Conservation (phyloP, 2,329 filamentous ascomycete genomes). For the Aotearoamyces nothofagi region DNA sequence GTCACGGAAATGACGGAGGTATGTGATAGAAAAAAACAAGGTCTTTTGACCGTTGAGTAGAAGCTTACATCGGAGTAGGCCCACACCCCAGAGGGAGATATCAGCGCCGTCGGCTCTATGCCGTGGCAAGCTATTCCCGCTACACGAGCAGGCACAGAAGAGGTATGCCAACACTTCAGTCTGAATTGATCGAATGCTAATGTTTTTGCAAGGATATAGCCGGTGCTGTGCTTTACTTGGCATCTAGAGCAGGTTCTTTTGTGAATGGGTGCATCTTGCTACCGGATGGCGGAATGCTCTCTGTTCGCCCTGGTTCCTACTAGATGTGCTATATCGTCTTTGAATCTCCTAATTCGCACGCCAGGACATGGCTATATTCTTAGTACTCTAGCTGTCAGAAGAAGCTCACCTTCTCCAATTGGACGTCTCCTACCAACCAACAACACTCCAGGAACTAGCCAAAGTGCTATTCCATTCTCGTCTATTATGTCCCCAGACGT, state of each 20-base stretch:
- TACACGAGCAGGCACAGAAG: background rate
- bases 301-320: conserved; percentile 4
- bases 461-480: too few species aligned
- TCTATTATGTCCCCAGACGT: too few species aligned
- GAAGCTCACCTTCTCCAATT: too few species aligned
- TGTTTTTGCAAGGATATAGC: conserved; percentile 76
- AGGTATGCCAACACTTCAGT: conserved; percentile 2
- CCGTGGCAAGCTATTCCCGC: too few species aligned
- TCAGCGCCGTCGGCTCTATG: too few species aligned
- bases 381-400: too few species aligned
- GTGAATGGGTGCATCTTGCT: conserved; percentile 37
- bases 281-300: conserved; percentile 4
- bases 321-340: too few species aligned
- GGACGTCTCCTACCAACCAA: too few species aligned
- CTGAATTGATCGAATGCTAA: conserved; percentile 2
- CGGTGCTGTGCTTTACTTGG: conserved; percentile 55
- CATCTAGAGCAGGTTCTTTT: conserved; percentile 47
- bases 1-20: conserved; percentile 35
- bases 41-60: conserved; percentile 2
- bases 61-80: conserved; percentile 3
- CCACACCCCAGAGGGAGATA: conserved; percentile 3
- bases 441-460: too few species aligned
- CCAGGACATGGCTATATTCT: too few species aligned
- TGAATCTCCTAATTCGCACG: too few species aligned
- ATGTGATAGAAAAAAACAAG: background rate